A percentile compares a stretch with the other conserved stretches of the same genome.
Evolutionary conservation across 2,329 filamentous ascomycete genomes (phyloP).

Genomic region (Aspergillus nomiae): DNA sequence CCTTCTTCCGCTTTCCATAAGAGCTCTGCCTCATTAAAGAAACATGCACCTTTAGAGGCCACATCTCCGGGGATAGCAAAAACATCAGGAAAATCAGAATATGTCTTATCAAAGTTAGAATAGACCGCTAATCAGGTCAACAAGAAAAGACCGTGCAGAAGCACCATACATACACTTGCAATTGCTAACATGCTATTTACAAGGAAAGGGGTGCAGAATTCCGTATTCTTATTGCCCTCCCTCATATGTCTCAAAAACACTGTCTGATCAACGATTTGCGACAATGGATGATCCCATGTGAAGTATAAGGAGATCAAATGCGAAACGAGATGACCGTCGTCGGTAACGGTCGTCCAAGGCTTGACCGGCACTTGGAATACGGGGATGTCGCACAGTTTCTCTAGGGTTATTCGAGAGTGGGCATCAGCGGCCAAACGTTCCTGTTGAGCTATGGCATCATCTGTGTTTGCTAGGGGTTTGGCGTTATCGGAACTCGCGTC

Average conservation of each 20-base stretch:
- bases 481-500: conserved; percentile 21
- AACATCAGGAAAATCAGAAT: conserved; percentile 38
- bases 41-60: conserved; percentile 35
- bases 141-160: background rate
- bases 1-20: conserved; percentile 41
- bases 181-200: conserved; percentile 82
- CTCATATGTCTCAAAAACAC: conserved; percentile 63
- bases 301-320: conserved; percentile 93
- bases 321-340: conserved; percentile 71
- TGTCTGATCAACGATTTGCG: conserved; percentile 75
- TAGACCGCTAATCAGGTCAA: background rate
- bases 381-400: conserved; percentile 39
- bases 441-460: conserved; percentile 11
- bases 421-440: conserved; percentile 13
- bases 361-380: conserved; percentile 34
- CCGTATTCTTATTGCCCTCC: conserved; percentile 48
- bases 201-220: conserved; percentile 80
- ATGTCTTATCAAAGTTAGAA: conserved; percentile 28
- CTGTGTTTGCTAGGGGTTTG: conserved; percentile 4
- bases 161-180: conserved; percentile 34
- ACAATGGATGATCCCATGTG: conserved; percentile 90
- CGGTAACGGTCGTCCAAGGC: conserved; percentile 76
- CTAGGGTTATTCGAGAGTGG: conserved; percentile 32
- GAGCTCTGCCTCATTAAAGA: conserved; percentile 38
- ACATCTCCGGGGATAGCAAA: conserved; percentile 29